A percentile compares a stretch with the other conserved stretches of the same genome.
Evolutionary conservation across 2,329 filamentous ascomycete genomes (phyloP).

Genomic region (Cladosporium sp.): DNA sequence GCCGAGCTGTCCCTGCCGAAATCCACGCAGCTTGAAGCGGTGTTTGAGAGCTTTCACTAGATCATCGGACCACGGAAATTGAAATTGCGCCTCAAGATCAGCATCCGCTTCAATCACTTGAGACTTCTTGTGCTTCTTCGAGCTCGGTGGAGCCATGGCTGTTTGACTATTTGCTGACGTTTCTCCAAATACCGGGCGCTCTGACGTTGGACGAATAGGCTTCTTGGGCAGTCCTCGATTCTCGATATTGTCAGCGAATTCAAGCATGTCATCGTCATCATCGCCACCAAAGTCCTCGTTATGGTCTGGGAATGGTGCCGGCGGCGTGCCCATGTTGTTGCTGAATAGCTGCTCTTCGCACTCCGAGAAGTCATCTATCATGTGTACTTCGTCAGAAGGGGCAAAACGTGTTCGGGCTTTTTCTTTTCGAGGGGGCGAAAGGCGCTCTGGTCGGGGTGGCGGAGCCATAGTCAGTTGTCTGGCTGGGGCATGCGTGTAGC

Average conservation of each 20-base stretch:
- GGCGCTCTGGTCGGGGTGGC: constrained; percentile 1
- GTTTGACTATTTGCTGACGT: constrained; percentile 22
- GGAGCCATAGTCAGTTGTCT: constrained; percentile 9
- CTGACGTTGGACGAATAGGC: constrained; percentile 1
- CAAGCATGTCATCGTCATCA: constrained; percentile 38
- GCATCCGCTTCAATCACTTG: constrained; percentile 20
- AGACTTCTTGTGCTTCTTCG: constrained; percentile 30
- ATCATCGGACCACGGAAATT: constrained; percentile 76
- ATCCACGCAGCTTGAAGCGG: constrained; percentile 78
- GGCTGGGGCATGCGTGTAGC: not conserved
- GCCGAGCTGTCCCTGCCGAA: constrained; percentile 86
- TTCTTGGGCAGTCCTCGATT: constrained; percentile 26
- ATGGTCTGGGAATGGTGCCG: constrained; percentile 22
- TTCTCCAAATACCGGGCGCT: constrained; percentile 31
- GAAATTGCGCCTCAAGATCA: constrained; percentile 25
- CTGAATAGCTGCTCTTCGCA: constrained; percentile 28
- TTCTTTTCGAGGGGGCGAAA: not conserved
- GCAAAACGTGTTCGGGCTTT: not conserved
- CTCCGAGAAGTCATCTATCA: constrained; percentile 9
- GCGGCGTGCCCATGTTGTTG: constrained; percentile 36
- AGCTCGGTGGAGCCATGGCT: constrained; percentile 13
- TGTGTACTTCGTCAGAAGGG: constrained; percentile 1
- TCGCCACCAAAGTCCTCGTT: constrained; percentile 32
- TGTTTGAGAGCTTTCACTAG: constrained; percentile 77
- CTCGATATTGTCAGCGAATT: constrained; percentile 42